phyloP scores from a whole-genome alignment of 1,284 basidiomycete genomes.

The Phellopilus nigrolimitatus region DNA sequence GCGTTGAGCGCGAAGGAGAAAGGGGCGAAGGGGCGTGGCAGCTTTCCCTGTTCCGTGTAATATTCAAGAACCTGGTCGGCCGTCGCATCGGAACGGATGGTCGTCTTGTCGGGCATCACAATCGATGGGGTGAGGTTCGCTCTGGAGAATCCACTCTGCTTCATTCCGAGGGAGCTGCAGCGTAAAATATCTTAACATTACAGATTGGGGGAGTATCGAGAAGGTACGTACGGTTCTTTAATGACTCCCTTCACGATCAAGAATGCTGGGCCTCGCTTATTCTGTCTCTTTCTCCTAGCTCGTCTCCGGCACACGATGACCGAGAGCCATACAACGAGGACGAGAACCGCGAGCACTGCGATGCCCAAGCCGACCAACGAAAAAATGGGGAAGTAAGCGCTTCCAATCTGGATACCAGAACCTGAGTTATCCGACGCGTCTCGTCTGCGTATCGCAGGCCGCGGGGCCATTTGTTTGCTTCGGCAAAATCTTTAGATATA shows the following conservation, averaged over 20 bases:
- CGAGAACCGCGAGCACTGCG: conserved; percentile 36
- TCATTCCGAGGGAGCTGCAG: conserved; percentile 11
- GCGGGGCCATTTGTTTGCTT: conserved; percentile 11
- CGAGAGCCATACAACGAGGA: conserved; percentile 37
- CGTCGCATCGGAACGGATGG: conserved; percentile 34
- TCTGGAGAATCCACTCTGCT: conserved; percentile 37
- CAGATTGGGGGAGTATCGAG: background rate
- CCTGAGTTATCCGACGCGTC: background rate
- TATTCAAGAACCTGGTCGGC: conserved; percentile 42
- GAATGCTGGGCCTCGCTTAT: conserved; percentile 39
- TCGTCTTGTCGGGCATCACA: conserved; percentile 47
- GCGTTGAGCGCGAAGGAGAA: conserved; percentile 37
- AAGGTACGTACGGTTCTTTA: conserved; percentile 28
- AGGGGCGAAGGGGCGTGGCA: conserved; percentile 45
- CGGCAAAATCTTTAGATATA: too few relatives aligned
- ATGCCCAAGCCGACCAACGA: conserved; percentile 46
- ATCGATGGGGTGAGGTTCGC: conserved; percentile 40
- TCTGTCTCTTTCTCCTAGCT: conserved; percentile 33
- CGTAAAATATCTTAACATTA: background rate
- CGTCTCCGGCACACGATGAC: conserved; percentile 38
- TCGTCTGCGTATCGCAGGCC: background rate
- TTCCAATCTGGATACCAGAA: conserved; percentile 5
- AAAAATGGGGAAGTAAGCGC: conserved; percentile 17
- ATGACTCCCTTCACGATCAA: conserved; percentile 44
- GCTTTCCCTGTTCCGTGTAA: conserved; percentile 41